Evolutionary conservation across 2,329 filamentous ascomycete species (phyloP), one percentile per base, ranked within the genome.

Genomic region (Aspergillus sp.): DNA sequence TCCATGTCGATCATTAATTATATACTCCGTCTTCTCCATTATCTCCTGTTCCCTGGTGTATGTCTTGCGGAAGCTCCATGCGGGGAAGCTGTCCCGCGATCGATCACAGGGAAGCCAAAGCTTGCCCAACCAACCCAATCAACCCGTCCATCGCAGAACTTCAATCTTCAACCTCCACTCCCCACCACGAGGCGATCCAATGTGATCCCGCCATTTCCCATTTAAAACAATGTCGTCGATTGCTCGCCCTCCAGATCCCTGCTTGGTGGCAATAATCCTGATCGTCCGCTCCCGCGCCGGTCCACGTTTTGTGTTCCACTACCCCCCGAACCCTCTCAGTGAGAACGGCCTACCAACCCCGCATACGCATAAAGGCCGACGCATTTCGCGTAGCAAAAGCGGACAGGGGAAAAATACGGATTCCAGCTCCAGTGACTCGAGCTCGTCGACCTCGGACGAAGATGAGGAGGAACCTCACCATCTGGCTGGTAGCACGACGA

Each of bases 231-330:
- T 75, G 72, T 71, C 71, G 39, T 70, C 69, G 37, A 65, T 70
- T 43, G 63, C 65, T 13, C 67, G 72, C 6, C 71, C 73, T 33
- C 73, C 74, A 40, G 75, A 79, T 54, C 72, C 78, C 35, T 78
- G 74, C 49, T 73, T 83, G 38, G 65, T 90, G 40, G 86, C 83
- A 34, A 81, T 91, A 45, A 81, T 88, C 40, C 78, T 91, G 33
- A 81, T 90, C 52, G 81, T 88, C 57, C 79, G 86, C 52, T 87
- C 86, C 30, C 82, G 85, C 52, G 85, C 88, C 55, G 88, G 89
- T 11, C 86, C 89, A 27, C 81, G 83, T 51, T 85, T 93, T 57
- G 85, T 93, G 57, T 95, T 90, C 66, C 88, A 95, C 66, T 93
- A 93, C 59, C 89, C 89, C n/a, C 77, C 83, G 55, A 67, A 71